Conservation (phyloP, 2,329 filamentous ascomycete genomes). For the Claviceps spartinae region DNA sequence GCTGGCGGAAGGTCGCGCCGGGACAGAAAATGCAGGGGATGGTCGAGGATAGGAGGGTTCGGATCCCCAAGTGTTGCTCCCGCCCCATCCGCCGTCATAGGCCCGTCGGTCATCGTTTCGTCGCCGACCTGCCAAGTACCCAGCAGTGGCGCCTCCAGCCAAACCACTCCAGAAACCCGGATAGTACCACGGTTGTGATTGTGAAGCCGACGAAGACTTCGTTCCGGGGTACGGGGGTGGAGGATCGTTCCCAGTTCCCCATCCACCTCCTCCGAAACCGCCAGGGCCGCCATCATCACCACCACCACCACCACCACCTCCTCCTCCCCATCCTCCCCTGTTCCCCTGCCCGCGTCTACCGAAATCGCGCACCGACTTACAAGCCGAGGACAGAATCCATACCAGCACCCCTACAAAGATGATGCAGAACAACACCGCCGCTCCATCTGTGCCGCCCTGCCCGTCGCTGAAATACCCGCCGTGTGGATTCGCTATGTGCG, state of each 20-base stretch:
- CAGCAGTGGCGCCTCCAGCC: conserved; percentile 55
- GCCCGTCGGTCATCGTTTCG: conserved; percentile 17
- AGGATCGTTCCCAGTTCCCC: conserved; percentile 33
- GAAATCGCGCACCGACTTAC: conserved; percentile 19
- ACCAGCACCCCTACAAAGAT: conserved; percentile 45
- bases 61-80: conserved; percentile 12
- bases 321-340: conserved; percentile 16
- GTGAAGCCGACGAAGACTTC: conserved; percentile 17
- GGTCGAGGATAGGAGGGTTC: conserved; percentile 11
- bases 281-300: background rate
- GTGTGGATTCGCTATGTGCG: conserved; percentile 31
- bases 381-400: conserved; percentile 50
- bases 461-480: conserved; percentile 21
- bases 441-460: conserved; percentile 18
- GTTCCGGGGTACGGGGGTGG: conserved; percentile 32
- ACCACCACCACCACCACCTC: conserved; percentile 7
- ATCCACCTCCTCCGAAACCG: conserved; percentile 20
- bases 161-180: conserved; percentile 65
- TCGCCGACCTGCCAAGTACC: conserved; percentile 46
- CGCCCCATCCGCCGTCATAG: conserved; percentile 14
- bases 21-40: conserved; percentile 17
- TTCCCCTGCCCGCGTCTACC: conserved; percentile 13
- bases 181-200: conserved; percentile 40
- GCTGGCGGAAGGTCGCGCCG: conserved; percentile 11
- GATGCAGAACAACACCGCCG: conserved; percentile 40